Base-by-base conservation (phyloP, 2,329 filamentous ascomycete genomes). In the Exophiala phaeomuriformis region DNA sequence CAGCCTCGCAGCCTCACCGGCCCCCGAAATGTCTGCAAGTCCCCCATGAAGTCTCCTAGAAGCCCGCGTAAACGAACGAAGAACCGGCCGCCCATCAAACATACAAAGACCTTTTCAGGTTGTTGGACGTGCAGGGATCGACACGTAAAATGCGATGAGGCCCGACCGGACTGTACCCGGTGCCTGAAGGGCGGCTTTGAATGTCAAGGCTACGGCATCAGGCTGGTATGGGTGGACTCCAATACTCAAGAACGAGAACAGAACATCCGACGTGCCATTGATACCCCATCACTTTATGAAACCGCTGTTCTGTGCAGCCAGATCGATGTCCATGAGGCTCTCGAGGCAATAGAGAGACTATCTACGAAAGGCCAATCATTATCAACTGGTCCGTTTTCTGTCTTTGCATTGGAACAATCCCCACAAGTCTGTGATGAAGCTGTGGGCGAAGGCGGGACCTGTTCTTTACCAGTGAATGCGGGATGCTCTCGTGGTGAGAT, bases 91-190 rank as follows among this genome's bases (percentile, higher is more conserved):
- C 54, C 57, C 27, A 44, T 59, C 42, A 59, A 59, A 40, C 57
- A 59, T 52, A 60, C 48, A 35, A 61, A 61, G 40, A 57, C 57
- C 42, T 56, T 58, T 46, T 53, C 53, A 2, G 58, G 56, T 4
- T 61, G 58, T 47, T 59, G 56, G 56, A 61, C 53, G 6, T 61
- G 58, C 39, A 53, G 56, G 9, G 51, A 52, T 6, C 48, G 58
- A 29, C 56, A 59, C 27, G 58, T 67, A 10, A 67, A 66, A 50
- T 67, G 65, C 43, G 64, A 63, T 44, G 64, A 66, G 49, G 55
- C 49, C 6, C 61, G 59, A 2, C 65, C 65, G 6, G 52, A 42
- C 31, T 67, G 64, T 54, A 30, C 48, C 12, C 49, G 60, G 41
- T 67, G 65, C 51, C 50, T 61, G 28, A 65, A 61, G 35, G 65